Evolutionary conservation across 2,329 filamentous ascomycete genomes (phyloP).

Genomic region (Ophiostoma montium): DNA sequence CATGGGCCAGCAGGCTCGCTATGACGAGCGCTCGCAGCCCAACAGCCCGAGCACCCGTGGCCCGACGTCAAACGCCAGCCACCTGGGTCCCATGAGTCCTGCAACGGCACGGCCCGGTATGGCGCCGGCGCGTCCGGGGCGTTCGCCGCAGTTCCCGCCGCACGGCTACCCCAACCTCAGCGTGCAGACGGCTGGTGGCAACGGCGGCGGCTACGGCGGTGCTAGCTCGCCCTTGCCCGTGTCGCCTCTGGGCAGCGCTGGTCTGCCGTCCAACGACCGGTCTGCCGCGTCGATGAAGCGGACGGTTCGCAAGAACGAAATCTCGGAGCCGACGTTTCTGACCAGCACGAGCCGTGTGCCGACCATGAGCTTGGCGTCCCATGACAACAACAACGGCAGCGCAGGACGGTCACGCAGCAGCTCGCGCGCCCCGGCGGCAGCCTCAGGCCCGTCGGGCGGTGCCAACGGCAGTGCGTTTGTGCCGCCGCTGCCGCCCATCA

Average conservation of each 20-base stretch:
- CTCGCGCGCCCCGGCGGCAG: constrained; percentile 18
- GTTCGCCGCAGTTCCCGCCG: constrained; percentile 34
- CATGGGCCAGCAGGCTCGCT: constrained; percentile 16
- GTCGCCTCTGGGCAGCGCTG: constrained; percentile 24
- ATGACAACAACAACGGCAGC: constrained; percentile 13
- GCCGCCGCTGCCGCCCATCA: constrained; percentile 41
- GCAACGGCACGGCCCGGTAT: background rate
- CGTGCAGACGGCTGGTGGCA: constrained; percentile 16
- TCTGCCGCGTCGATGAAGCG: constrained; percentile 26
- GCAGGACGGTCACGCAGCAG: constrained; percentile 22
- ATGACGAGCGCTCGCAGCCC: constrained; percentile 19
- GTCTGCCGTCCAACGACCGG: constrained; percentile 6
- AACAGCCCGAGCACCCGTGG: constrained; percentile 14
- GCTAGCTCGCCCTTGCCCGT: constrained; percentile 27
- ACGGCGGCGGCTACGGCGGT: constrained; percentile 1
- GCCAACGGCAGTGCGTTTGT: constrained; percentile 17
- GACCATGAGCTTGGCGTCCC: constrained; percentile 24
- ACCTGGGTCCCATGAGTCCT: constrained; percentile 15
- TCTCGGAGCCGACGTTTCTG: constrained; percentile 36
- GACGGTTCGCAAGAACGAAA: constrained; percentile 31
- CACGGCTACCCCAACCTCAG: constrained; percentile 26
- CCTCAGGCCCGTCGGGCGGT: constrained; percentile 14
- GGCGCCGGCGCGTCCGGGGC: constrained; percentile 25
- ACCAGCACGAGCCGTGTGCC: constrained; percentile 31
- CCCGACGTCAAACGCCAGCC: constrained; percentile 6